Percentiles rank a stretch among this genome's conserved stretches.
Evolutionary conservation across 2,329 filamentous ascomycete genomes (phyloP).

Genomic region (Trichoderma cornu-damae): DNA sequence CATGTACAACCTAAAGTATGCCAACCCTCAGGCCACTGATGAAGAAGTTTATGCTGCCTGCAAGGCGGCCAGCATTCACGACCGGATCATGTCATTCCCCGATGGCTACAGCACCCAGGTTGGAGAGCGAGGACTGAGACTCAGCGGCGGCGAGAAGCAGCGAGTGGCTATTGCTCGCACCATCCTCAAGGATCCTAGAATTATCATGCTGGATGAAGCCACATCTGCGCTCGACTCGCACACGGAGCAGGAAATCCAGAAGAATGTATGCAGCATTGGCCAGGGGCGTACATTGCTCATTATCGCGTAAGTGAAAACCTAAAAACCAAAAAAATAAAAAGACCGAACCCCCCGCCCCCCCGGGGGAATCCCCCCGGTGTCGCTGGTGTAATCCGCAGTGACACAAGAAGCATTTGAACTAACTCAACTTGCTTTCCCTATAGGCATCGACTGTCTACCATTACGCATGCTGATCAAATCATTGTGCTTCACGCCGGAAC

Average conservation of each 20-base stretch:
- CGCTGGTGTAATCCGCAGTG: no score
- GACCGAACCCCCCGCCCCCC: not conserved
- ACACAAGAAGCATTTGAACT: conserved; percentile 6
- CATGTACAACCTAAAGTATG: conserved; percentile 93
- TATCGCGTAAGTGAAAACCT: conserved; percentile 69
- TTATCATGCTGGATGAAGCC: conserved; percentile 90
- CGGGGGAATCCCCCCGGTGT: no score
- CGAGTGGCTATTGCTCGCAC: conserved; percentile 89
- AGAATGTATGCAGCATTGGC: conserved; percentile 74
- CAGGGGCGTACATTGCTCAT: conserved; percentile 87
- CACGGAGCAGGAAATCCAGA: conserved; percentile 89
- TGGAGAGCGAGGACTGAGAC: conserved; percentile 77
- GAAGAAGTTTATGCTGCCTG: conserved; percentile 80
- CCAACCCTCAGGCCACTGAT: conserved; percentile 72
- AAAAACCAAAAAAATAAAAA: no score
- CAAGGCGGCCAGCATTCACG: conserved; percentile 82
- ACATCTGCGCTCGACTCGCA: conserved; percentile 88
- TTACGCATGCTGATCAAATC: conserved; percentile 81
- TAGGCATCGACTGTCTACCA: conserved; percentile 75
- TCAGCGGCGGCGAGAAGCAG: conserved; percentile 91
- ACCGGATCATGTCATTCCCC: conserved; percentile 83
- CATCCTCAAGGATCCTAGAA: conserved; percentile 83
- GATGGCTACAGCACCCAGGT: conserved; percentile 87
- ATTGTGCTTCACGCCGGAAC: conserved; percentile 71
- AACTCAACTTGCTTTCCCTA: conserved; percentile 21